Evolutionary conservation across 768 basidiomycete species (phyloP).

Genomic region (Russula emetica): DNA sequence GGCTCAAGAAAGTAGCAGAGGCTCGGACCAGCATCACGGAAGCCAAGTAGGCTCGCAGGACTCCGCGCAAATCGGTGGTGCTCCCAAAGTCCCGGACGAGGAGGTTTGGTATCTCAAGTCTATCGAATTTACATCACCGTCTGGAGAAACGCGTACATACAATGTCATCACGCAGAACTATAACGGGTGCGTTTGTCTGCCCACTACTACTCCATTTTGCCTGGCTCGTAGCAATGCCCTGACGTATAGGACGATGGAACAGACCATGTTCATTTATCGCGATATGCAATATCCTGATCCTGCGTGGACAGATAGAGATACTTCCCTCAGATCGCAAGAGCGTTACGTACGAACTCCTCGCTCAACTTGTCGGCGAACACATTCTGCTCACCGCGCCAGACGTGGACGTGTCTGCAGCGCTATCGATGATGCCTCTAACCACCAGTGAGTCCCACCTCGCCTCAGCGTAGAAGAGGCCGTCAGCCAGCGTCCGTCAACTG

Average conservation of each 20-base stretch:
- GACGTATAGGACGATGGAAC: not conserved
- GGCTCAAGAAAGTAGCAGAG: not conserved
- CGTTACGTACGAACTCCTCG: conserved; percentile 82
- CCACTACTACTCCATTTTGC: not conserved
- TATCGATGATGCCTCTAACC: conserved; percentile 57
- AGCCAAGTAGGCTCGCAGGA: not conserved
- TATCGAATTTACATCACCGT: conserved; percentile 46
- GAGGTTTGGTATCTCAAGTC: conserved; percentile 80
- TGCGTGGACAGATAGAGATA: conserved; percentile 77
- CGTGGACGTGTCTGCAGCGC: conserved; percentile 64
- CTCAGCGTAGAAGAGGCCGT: not conserved
- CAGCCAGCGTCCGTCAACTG: not conserved
- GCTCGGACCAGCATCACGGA: not conserved
- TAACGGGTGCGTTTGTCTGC: conserved; percentile 58
- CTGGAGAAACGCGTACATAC: conserved; percentile 33
- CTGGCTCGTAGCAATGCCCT: not conserved
- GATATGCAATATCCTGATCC: conserved; percentile 85
- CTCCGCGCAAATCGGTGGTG: not conserved
- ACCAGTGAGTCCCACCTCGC: conserved; percentile 45
- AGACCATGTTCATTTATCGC: conserved; percentile 89
- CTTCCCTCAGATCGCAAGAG: conserved; percentile 57
- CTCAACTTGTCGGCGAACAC: conserved; percentile 79
- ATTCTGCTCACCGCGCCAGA: conserved; percentile 57
- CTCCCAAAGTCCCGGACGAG: conserved; percentile 28
- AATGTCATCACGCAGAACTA: conserved; percentile 81